phyloP scores from a whole-genome alignment of 257 asterid genomes.

The Ocimum tenuiflorum region DNA sequence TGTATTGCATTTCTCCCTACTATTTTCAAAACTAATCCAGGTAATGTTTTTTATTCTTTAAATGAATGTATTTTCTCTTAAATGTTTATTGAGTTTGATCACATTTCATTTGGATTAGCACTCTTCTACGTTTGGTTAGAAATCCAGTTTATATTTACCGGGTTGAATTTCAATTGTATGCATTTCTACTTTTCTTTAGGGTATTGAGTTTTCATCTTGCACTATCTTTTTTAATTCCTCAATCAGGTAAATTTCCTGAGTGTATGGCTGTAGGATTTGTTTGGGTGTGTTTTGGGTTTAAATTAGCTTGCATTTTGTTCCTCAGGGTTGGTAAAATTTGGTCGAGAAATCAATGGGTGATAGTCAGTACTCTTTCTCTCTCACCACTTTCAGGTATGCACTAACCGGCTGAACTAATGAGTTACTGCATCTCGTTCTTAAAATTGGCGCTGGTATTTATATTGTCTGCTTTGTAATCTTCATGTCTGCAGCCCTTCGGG shows the following conservation, averaged over 20 bases:
- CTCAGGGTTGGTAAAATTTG: slow-evolving; percentile 15
- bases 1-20: not conserved
- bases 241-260: not conserved
- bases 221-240: not conserved
- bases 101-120: slow-evolving; percentile 6
- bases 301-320: slow-evolving; percentile 1
- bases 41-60: not conserved
- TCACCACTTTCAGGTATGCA: slow-evolving; percentile 90
- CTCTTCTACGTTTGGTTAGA: not conserved
- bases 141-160: not conserved
- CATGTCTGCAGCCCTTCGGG: slow-evolving; percentile 76
- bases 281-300: not conserved
- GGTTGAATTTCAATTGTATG: not conserved
- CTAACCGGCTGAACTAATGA: not conserved
- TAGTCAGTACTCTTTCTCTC: slow-evolving; percentile 97
- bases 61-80: not conserved
- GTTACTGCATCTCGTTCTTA: not conserved
- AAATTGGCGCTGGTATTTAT: not conserved
- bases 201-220: not conserved
- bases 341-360: slow-evolving; percentile 65
- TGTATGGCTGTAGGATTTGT: not conserved
- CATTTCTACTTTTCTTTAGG: not conserved
- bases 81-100: not conserved
- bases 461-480: not conserved
- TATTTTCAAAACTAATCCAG: slow-evolving; percentile 1